Conservation (phyloP, 2,329 filamentous ascomycete species). For the Phyllosticta citribraziliensis region DNA sequence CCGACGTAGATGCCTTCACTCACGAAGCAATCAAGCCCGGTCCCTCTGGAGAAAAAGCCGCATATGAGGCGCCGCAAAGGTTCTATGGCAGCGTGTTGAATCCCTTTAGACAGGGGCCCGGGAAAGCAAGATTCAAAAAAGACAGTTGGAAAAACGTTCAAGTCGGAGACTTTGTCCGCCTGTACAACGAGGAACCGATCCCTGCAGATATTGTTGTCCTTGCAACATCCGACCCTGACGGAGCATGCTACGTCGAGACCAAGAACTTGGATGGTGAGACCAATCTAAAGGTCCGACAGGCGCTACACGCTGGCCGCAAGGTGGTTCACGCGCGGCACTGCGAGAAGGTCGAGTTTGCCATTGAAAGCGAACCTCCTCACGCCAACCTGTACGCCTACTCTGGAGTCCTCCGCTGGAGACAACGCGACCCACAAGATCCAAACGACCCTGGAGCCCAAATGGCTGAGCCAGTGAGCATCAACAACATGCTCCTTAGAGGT, state of each 20-base stretch:
- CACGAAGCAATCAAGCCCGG: conserved; percentile 18
- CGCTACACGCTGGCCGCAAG: conserved; percentile 71
- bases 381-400: conserved; percentile 94
- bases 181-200: conserved; percentile 93
- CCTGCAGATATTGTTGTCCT: conserved; percentile 89
- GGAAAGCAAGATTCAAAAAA: conserved; percentile 77
- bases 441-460: conserved; percentile 60
- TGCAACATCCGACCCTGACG: conserved; percentile 86
- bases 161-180: conserved; percentile 90
- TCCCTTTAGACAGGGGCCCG: conserved; percentile 51
- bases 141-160: conserved; percentile 93
- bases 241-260: conserved; percentile 93
- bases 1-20: conserved; percentile 14
- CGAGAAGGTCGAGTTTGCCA: conserved; percentile 73
- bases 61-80: conserved; percentile 31
- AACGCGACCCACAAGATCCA: conserved; percentile 55
- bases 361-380: conserved; percentile 86
- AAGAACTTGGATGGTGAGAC: conserved; percentile 98
- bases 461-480: conserved; percentile 88
- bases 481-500: conserved; percentile 87
- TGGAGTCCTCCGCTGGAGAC: conserved; percentile 78
- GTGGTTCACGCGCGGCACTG: conserved; percentile 88
- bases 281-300: conserved; percentile 89
- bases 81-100: conserved; percentile 66
- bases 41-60: conserved; percentile 16